Conservation (phyloP, 352 stramenopile species). For the Phytopythium ostracodes region DNA sequence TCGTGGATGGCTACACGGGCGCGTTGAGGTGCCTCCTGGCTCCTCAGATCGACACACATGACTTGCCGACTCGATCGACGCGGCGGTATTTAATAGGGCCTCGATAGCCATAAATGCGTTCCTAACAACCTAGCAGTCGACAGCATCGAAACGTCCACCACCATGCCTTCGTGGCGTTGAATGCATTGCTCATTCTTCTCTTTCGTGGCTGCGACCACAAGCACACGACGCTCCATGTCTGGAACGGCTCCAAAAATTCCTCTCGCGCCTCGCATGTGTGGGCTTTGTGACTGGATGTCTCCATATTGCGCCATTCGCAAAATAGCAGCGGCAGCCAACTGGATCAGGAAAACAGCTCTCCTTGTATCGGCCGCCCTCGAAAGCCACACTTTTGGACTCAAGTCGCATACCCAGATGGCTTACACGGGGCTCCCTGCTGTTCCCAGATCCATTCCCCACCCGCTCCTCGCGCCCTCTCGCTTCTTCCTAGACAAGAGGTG, state of each 20-base stretch:
- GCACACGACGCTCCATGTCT: not conserved
- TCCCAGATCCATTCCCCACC: not conserved
- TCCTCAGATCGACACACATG: not conserved
- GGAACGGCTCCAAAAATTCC: not conserved
- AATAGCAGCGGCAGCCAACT: slow-evolving; percentile 1
- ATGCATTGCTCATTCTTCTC: not conserved
- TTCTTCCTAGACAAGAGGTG: not conserved
- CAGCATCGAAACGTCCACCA: not conserved
- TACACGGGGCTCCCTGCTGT: not conserved
- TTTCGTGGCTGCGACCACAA: slow-evolving; percentile 1
- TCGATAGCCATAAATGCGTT: too few species aligned
- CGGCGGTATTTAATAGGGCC: too few species aligned
- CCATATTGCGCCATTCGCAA: not conserved
- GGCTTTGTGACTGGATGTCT: not conserved
- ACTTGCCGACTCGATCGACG: too few species aligned
- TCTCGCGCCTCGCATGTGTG: not conserved
- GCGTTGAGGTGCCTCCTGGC: not conserved
- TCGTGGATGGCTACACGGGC: not conserved
- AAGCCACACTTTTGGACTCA: not conserved
- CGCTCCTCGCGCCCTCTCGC: not conserved
- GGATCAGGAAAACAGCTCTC: not conserved
- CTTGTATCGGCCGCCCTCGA: not conserved
- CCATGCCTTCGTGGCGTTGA: not conserved
- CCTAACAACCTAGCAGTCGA: too few species aligned
- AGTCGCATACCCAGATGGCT: slow-evolving; percentile 7